Evolutionary conservation across 306 rosid genomes (phyloP), one percentile per base, ranked within the genome.

Genomic region (Alnus rubra): DNA sequence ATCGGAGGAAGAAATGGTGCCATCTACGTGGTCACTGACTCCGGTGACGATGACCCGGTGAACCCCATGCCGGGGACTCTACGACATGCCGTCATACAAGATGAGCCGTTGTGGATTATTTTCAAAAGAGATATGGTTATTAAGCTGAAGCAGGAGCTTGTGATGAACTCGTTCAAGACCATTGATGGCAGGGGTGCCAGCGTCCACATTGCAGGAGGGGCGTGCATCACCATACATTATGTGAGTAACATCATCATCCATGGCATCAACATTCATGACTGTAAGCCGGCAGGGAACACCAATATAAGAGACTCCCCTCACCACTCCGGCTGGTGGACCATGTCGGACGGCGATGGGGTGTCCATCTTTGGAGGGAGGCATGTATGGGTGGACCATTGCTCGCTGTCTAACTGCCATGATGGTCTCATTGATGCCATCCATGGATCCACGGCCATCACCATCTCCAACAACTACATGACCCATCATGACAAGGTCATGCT

Each of bases 401-500:
- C 98, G 0, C 72, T 94, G 49, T 89, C 96, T 8, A 94, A 92
- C 50, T 94, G 98, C 69, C 88, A 67, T 3, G 98, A 93, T 60
- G 98, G 98, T 0, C 89, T 93, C 76, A 93, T 93, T 47, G 98
- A 93, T 63, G 98, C 90, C 7, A 83, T 91, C 10, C 98, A 93
- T 87, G 98, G 98, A 30, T 90, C 98, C 11, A 93, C 96, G 0
- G 98, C 96, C 35, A 89, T 92, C 35, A 94, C 98, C 8, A 84
- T 94, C 69, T 90, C 97, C 7, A 94, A 94, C 77, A 94, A 90
- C 49, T 92, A 88, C 80, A 86, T 94, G 90, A 94, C 98, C 2
- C 98, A 94, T 82, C 98, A 94, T 84, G 97, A 94, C 54, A 94
- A 94, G 79, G 98, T 92, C 44, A 94, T 94, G 98, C 89, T 94